Conservation (phyloP, 2,329 filamentous ascomycete species). For the Ophiognomonia clavigignenti-juglandacearum region DNA sequence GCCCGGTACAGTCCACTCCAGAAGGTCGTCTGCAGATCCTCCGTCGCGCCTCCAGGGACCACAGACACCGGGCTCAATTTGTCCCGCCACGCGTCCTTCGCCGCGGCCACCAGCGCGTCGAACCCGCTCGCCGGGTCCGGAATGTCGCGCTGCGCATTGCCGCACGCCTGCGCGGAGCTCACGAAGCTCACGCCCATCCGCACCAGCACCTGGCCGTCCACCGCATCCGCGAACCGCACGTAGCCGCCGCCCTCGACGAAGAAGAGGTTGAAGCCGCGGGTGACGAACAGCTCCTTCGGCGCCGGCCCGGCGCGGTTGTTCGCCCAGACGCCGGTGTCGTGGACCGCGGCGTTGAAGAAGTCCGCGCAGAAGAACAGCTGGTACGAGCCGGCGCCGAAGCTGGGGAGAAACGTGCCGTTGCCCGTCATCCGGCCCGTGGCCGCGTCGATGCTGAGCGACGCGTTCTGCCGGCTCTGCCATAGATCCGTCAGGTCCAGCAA, state of each 20-base stretch:
- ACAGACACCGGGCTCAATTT: conserved; percentile 52
- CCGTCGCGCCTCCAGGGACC: conserved; percentile 42
- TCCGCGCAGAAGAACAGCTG: conserved; percentile 57
- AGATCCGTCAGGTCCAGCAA: conserved; percentile 58
- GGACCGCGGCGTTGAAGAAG: conserved; percentile 39
- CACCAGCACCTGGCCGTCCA: conserved; percentile 46
- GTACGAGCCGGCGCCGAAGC: conserved; percentile 57
- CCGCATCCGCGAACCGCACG: conserved; percentile 43
- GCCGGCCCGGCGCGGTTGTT: conserved; percentile 34
- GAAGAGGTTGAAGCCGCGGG: conserved; percentile 37
- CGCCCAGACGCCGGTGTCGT: conserved; percentile 33
- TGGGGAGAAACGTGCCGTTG: conserved; percentile 54
- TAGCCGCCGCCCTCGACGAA: conserved; percentile 47
- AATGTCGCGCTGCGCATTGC: conserved; percentile 58
- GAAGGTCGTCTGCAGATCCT: conserved; percentile 49
- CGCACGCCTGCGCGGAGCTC: conserved; percentile 55
- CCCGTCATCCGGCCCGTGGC: conserved; percentile 50
- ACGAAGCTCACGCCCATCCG: conserved; percentile 63
- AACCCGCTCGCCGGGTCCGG: conserved; percentile 55
- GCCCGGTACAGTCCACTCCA: conserved; percentile 59
- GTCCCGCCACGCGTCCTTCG: conserved; percentile 50
- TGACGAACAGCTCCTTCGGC: conserved; percentile 31
- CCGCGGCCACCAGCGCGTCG: conserved; percentile 39
- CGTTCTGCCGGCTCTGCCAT: conserved; percentile 44
- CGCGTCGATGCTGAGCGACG: conserved; percentile 42